phyloP scores from a whole-genome alignment of 2,329 filamentous ascomycete species.

The Acrodontium crateriforme region DNA sequence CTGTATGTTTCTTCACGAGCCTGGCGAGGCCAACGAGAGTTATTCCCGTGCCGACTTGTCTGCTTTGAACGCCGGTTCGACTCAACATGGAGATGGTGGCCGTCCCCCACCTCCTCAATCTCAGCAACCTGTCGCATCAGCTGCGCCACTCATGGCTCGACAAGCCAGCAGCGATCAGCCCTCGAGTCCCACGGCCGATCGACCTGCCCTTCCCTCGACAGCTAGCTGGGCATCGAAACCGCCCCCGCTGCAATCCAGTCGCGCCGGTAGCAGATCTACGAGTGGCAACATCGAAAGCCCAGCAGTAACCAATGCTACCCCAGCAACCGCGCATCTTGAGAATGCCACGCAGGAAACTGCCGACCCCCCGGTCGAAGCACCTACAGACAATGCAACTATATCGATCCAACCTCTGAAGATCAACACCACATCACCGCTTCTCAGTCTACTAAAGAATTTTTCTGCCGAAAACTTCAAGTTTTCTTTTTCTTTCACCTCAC shows the following conservation, averaged over 20 bases:
- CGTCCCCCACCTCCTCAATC: constrained; percentile 31
- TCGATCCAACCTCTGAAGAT: constrained; percentile 5
- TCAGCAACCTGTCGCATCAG: constrained; percentile 38
- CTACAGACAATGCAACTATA: constrained; percentile 1
- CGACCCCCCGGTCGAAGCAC: neutral
- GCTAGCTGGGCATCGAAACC: constrained; percentile 78
- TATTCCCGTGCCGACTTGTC: constrained; percentile 90
- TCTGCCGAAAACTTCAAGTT: constrained; percentile 36
- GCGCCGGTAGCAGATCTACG: constrained; percentile 64
- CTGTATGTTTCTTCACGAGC: constrained; percentile 96
- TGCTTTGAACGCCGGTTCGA: constrained; percentile 81
- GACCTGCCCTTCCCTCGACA: constrained; percentile 80
- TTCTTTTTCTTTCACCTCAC: constrained; percentile 35
- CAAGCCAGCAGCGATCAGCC: constrained; percentile 30
- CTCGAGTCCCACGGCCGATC: constrained; percentile 39
- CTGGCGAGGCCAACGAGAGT: constrained; percentile 95
- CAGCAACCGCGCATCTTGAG: constrained; percentile 5
- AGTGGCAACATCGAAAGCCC: constrained; percentile 74
- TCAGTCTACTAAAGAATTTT: constrained; percentile 27
- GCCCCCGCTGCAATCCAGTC: constrained; percentile 50
- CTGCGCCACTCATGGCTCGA: constrained; percentile 50
- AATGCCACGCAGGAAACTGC: constrained; percentile 4
- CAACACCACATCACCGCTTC: constrained; percentile 18
- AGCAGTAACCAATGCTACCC: constrained; percentile 34
- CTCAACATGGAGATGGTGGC: constrained; percentile 53